Conservation (phyloP, 2,329 filamentous ascomycete genomes). For the Talaromyces atroroseus region DNA sequence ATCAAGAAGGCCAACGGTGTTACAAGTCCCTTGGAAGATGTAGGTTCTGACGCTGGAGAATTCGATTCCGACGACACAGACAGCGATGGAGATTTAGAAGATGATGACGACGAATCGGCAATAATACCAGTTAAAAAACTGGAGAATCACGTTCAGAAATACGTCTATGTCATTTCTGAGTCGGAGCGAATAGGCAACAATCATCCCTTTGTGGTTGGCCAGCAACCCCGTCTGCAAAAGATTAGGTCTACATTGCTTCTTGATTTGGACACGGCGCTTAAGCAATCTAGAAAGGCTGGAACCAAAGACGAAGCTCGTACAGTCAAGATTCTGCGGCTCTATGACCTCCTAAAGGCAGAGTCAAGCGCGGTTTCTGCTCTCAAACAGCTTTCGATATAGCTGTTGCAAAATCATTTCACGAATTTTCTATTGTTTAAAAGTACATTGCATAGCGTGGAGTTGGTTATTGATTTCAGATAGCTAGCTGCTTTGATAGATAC, state of each 20-base stretch:
- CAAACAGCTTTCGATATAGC: constrained; percentile 38
- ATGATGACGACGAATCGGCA: constrained; percentile 25
- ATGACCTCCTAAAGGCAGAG: constrained; percentile 57
- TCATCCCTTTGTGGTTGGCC: constrained; percentile 60
- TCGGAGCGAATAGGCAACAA: constrained; percentile 47
- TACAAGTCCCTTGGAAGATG: constrained; percentile 16
- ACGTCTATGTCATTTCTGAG: constrained; percentile 50
- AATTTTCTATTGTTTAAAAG: background rate
- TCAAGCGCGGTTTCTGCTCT: constrained; percentile 55
- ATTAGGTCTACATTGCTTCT: constrained; percentile 59
- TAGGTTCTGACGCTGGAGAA: constrained; percentile 31
- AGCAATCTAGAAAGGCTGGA: constrained; percentile 46
- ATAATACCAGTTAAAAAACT: constrained; percentile 42
- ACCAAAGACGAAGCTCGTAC: constrained; percentile 36
- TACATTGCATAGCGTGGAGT: constrained; percentile 44
- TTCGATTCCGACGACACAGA: constrained; percentile 27
- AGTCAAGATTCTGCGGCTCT: constrained; percentile 55
- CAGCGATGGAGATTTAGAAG: constrained; percentile 26
- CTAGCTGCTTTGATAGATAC: constrained; percentile 27
- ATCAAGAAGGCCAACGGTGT: constrained; percentile 18
- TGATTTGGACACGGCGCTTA: constrained; percentile 59
- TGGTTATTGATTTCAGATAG: constrained; percentile 20
- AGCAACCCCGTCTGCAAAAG: constrained; percentile 51
- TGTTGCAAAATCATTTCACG: background rate
- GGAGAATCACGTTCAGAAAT: constrained; percentile 54